Base-by-base conservation (phyloP, 2,329 filamentous ascomycete species). In the Helicocarpus griseus region DNA sequence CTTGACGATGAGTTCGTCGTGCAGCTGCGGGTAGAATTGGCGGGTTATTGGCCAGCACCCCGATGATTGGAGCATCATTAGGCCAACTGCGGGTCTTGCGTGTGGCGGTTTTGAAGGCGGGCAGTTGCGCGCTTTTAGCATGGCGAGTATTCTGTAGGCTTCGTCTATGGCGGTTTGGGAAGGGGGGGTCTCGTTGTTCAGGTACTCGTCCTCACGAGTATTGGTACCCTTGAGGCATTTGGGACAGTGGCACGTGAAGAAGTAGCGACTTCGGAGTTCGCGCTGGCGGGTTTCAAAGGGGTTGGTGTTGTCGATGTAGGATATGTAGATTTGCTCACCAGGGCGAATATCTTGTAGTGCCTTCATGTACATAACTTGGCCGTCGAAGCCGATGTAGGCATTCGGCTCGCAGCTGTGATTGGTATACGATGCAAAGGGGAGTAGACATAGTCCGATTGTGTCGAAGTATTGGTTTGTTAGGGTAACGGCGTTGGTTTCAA, bases 341-440 rank as follows among this genome's bases (percentile, higher is more conserved):
- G 73, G 70, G 17, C 68, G 63, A 54, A 85, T 80, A 0, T 73
- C 69, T 11, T 65, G 67, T 1, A 82, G 64, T 0, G 80, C 74
- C 31, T 78, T 76, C 29, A 82, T 60, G 13, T 69, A 69, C 8
- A 80, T 63, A 29, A 67, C 61, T 2, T 73, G 66, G 19, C 77
- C 74, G 52, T 82, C 77, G 65, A 82, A 81, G 11, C 77, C 71
- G 17, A 81, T 71, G 28, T 74, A 73, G 2, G 77, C 73, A 56
- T 84, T 85, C 3, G 79, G 78, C 22, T 76, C 70, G 60, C 82
- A 85, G 40, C 78, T 82, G 61, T 85, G 82, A 55, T 85, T 85
- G 40, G 80, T 70, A 14, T 75, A 65, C 26, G 77, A 71, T 2
- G 77, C 69, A 17, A 73, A 68, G 0, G 79, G 77, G 54, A 83